These are phyloP conservation scores for Leucocoprinus leucothites DNA, from an alignment of 768 basidiomycete species.

Conservation along the genomic window DNA sequence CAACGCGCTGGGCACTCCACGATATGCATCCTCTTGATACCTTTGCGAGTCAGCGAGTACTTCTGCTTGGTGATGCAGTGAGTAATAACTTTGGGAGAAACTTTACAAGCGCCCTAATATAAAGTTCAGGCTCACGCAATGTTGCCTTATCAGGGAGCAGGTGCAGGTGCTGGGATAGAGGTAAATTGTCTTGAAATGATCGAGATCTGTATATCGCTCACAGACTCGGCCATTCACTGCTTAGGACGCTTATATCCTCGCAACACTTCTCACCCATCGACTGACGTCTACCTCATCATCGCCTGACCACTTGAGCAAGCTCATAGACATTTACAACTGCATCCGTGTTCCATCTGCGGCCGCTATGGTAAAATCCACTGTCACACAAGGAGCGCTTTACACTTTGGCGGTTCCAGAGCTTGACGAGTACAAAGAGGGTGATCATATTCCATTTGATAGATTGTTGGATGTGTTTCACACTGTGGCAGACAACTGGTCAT, in stretches of 20 bases:
- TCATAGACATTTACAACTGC: constrained; percentile 25
- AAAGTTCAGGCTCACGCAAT: constrained; percentile 34
- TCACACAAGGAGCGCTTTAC: constrained; percentile 13
- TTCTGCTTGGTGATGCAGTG: constrained; percentile 23
- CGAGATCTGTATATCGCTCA: constrained; percentile 11
- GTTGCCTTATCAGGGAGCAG: constrained; percentile 28
- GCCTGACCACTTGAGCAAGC: not conserved
- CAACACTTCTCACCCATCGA: constrained; percentile 36
- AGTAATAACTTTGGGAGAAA: not conserved
- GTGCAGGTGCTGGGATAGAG: constrained; percentile 30
- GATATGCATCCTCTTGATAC: constrained; percentile 14
- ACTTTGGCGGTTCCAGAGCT: constrained; percentile 20
- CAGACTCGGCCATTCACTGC: too few relatives aligned
- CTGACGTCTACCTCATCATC: constrained; percentile 19
- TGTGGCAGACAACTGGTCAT: constrained; percentile 22
- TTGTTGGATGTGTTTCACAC: constrained; percentile 18
- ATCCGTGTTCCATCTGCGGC: constrained; percentile 24
- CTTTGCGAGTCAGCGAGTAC: constrained; percentile 17
- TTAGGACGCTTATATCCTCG: constrained; percentile 43
- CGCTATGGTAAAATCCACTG: constrained; percentile 13
- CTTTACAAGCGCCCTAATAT: too few relatives aligned
- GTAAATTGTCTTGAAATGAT: constrained; percentile 12
- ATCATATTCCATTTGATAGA: constrained; percentile 19
- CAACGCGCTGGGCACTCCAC: constrained; percentile 22
- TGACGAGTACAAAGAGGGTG: constrained; percentile 24